Evolutionary conservation across 177 flowering plant species (phyloP).

Genomic region (Vitis hybrid): DNA sequence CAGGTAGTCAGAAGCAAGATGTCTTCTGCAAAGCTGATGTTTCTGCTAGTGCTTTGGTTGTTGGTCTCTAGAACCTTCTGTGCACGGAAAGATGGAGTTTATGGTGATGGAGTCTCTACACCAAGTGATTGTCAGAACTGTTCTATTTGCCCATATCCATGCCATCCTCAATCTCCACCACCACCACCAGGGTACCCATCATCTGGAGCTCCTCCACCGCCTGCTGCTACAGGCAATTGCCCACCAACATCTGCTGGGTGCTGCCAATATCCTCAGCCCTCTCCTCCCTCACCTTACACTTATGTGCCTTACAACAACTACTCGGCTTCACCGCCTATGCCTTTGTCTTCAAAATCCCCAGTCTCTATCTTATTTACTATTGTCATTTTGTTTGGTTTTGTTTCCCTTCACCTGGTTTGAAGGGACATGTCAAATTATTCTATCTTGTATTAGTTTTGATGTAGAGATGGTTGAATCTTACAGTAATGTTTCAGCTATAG

Average conservation of each 20-base stretch:
- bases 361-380: not conserved
- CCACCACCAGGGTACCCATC: constrained; percentile 9
- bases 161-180: constrained; percentile 4
- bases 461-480: too few relatives aligned
- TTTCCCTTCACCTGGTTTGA: not conserved
- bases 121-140: constrained; percentile 20
- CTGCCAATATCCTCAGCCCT: constrained; percentile 10
- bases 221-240: not conserved
- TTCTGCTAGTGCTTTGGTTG: constrained; percentile 7
- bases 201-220: constrained; percentile 8
- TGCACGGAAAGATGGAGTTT: constrained; percentile 8
- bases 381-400: not conserved
- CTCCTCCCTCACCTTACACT: constrained; percentile 4
- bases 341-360: not conserved
- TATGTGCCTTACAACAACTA: constrained; percentile 14
- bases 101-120: constrained; percentile 6
- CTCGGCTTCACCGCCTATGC: constrained; percentile 9
- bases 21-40: constrained; percentile 8
- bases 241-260: constrained; percentile 1
- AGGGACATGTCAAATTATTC: not conserved
- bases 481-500: not conserved
- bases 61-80: constrained; percentile 5
- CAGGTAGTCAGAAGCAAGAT: constrained; percentile 7
- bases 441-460: too few relatives aligned
- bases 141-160: constrained; percentile 20